Base-by-base conservation (phyloP, 202 grass and related monocot genomes). In the Setaria italica region DNA sequence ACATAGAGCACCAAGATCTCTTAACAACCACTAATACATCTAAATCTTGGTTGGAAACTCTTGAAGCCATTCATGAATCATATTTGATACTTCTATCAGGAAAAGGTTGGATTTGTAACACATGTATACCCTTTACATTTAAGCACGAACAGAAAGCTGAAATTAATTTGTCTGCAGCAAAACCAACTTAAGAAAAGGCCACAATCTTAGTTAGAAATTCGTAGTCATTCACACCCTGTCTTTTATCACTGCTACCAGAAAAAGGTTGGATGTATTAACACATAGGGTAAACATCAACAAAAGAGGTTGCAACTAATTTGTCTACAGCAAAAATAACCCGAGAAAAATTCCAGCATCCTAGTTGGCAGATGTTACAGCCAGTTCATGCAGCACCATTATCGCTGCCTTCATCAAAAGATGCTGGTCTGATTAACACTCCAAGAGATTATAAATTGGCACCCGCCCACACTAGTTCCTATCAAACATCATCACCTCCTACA, bases 401-500 rank as follows among this genome's bases (percentile, higher is more conserved):
- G 7, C 2, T 63, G 59, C 21, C 9, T 47, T 79, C 16, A 13
- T 16, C 43, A 11, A 35, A 62, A 78, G n/a, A 34, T 73, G 15
- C 9, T 65, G 25, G 58, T 33, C 43, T 7, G 55, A 59, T 25
- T 25, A 25, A 32, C 56, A 47, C 21, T 10, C 55, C 74, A 62
- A 62, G 41, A 63, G 41, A 47, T 35, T 79, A 65, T 79, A 79
- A 79, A 79, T 65, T 34, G 4, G 59, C 59, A 34, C 29, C 76
- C 9, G 65, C 43, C 39, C 12, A 16, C 15, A 79, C 43, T 49
- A 65, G 16, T 34, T 2, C 9, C 76, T 49, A 79, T 64, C 76
- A 65, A 17, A 64, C 76, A 79, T 35, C 46, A 73, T 73, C 42
- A 13, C 25, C 43, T 20, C 13, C 21, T 35, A 49, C 3, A 50